Evolutionary conservation across 1,284 basidiomycete species (phyloP).

Genomic region (Phellinidium pouzarii): DNA sequence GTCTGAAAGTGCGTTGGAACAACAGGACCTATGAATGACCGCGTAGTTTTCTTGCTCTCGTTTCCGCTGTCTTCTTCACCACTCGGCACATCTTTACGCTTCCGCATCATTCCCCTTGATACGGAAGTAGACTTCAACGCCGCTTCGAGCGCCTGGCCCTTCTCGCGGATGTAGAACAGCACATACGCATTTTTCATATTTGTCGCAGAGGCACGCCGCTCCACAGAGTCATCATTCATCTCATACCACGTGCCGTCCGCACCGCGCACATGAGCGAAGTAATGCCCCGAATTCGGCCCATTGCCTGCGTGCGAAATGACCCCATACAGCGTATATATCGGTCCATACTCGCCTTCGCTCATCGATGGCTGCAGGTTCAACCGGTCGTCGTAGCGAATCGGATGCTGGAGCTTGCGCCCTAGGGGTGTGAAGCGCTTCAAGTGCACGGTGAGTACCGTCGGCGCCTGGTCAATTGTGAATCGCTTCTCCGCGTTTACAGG

Average conservation of each 20-base stretch:
- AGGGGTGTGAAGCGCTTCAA: constrained; percentile 91
- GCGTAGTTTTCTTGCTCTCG: constrained; percentile 34
- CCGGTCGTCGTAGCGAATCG: constrained; percentile 72
- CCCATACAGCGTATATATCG: constrained; percentile 85
- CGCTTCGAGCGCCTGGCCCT: constrained; percentile 62
- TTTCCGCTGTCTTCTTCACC: constrained; percentile 27
- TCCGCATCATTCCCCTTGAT: constrained; percentile 9
- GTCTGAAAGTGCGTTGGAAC: constrained; percentile 40
- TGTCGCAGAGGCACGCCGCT: constrained; percentile 35
- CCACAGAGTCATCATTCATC: constrained; percentile 89
- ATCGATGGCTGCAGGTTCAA: constrained; percentile 79
- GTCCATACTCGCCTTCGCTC: constrained; percentile 72
- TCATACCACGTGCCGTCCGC: constrained; percentile 76
- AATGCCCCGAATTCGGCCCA: constrained; percentile 94
- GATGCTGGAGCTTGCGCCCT: constrained; percentile 80
- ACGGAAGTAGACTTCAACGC: constrained; percentile 33
- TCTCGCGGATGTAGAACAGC: constrained; percentile 84
- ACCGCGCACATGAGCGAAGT: constrained; percentile 82
- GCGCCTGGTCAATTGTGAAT: constrained; percentile 85
- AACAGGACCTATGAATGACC: constrained; percentile 58
- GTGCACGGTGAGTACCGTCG: constrained; percentile 91
- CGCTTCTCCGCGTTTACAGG: constrained; percentile 83
- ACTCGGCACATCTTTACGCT: constrained; percentile 6
- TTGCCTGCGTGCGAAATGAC: constrained; percentile 91
- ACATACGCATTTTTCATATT: constrained; percentile 84